A percentile compares a stretch with the other conserved stretches of the same genome.
Conservation (phyloP, 768 basidiomycete species). For the Pleurotus tuber-regium region DNA sequence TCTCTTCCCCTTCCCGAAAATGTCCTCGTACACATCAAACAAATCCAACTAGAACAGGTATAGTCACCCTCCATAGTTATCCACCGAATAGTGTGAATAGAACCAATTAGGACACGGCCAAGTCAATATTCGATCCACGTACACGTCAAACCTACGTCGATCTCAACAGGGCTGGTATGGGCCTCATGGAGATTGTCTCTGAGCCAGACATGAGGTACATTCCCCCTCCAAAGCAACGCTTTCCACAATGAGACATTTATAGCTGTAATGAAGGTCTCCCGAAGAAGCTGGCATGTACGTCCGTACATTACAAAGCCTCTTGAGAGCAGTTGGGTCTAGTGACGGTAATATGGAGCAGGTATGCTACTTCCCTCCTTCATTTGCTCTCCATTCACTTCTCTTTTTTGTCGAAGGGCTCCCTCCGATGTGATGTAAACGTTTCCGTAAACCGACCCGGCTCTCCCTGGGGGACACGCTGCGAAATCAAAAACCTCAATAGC, state of each 20-base stretch:
- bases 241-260: slow-evolving; percentile 22
- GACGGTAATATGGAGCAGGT: slow-evolving; percentile 99
- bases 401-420: slow-evolving; percentile 66
- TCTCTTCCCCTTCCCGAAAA: slow-evolving; percentile 34
- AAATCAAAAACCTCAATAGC: slow-evolving; percentile 97
- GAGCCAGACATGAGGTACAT: slow-evolving; percentile 82
- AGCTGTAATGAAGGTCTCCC: slow-evolving; percentile 63
- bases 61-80: slow-evolving; percentile 12
- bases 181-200: slow-evolving; percentile 94
- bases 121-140: slow-evolving; percentile 62
- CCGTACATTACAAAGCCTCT: slow-evolving; percentile 71
- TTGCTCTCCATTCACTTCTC: neutral
- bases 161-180: slow-evolving; percentile 86
- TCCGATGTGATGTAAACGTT: slow-evolving; percentile 94
- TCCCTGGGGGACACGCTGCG: slow-evolving; percentile 79
- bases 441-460: slow-evolving; percentile 74
- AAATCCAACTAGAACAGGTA: slow-evolving; percentile 96
- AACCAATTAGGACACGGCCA: slow-evolving; percentile 77
- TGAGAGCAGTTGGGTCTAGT: slow-evolving; percentile 83
- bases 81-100: too few species aligned
- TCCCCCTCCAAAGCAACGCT: slow-evolving; percentile 13
- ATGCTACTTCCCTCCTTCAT: slow-evolving; percentile 3
- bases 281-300: slow-evolving; percentile 92
- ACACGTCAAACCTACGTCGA: slow-evolving; percentile 66
- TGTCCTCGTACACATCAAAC: slow-evolving; percentile 75